A percentile compares a stretch with the other conserved stretches of the same genome.
Conservation (phyloP, 2,329 filamentous ascomycete species). For the Delphinella strobiligena region DNA sequence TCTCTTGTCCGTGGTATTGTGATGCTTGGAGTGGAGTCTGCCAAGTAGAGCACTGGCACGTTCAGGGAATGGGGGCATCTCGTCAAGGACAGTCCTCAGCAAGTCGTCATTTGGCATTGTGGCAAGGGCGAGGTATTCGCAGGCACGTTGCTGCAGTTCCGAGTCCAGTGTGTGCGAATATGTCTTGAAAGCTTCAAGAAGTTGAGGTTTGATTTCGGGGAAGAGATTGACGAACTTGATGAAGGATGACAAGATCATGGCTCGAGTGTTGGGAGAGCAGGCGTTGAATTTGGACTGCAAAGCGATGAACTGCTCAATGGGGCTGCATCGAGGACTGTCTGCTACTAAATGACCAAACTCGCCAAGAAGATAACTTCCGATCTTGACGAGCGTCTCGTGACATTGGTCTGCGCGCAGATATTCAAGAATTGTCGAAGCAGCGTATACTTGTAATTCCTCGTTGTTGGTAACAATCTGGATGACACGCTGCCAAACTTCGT, state of each 20-base stretch:
- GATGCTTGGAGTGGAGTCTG: constrained; percentile 86
- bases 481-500: constrained; percentile 97
- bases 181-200: constrained; percentile 77
- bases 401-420: constrained; percentile 89
- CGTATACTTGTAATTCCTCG: constrained; percentile 93
- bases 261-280: constrained; percentile 79
- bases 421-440: constrained; percentile 81
- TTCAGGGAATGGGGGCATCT: constrained; percentile 98
- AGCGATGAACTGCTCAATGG: constrained; percentile 93
- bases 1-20: constrained; percentile 74
- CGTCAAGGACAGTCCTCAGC: constrained; percentile 85
- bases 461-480: constrained; percentile 99
- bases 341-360: constrained; percentile 96
- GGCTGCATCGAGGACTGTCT: constrained; percentile 81
- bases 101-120: constrained; percentile 82
- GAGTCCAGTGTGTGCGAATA: constrained; percentile 94
- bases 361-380: constrained; percentile 88
- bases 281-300: constrained; percentile 80
- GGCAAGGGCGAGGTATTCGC: constrained; percentile 82
- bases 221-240: constrained; percentile 98
- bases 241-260: constrained; percentile 90
- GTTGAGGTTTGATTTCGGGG: constrained; percentile 93
- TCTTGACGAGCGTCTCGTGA: constrained; percentile 95
- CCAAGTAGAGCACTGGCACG: constrained; percentile 84
- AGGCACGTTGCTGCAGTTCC: constrained; percentile 90